phyloP scores from a whole-genome alignment of 495 filamentous ascomycete genomes.

The Penicillium nucicola region DNA sequence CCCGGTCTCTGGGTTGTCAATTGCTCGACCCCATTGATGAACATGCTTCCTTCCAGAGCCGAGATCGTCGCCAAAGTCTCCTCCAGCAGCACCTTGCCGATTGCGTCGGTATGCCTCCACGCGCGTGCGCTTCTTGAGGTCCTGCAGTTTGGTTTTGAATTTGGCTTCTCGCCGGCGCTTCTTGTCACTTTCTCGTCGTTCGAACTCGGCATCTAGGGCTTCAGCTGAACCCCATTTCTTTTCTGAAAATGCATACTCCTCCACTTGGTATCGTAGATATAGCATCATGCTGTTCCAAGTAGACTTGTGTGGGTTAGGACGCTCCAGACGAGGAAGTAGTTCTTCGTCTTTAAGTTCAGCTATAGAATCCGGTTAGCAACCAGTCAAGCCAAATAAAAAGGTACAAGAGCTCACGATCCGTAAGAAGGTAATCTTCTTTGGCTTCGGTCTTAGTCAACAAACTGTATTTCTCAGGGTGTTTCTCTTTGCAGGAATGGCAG shows the following conservation, averaged over 20 bases:
- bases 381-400: background rate
- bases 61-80: slow-evolving; percentile 74
- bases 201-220: slow-evolving; percentile 86
- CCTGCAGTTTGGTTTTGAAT: slow-evolving; percentile 81
- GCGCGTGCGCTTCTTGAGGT: slow-evolving; percentile 88
- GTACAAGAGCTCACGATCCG: slow-evolving; percentile 64
- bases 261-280: slow-evolving; percentile 88
- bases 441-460: slow-evolving; percentile 95
- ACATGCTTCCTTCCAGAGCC: slow-evolving; percentile 68
- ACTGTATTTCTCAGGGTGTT: slow-evolving; percentile 84
- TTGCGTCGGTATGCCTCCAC: slow-evolving; percentile 83
- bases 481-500: slow-evolving; percentile 80
- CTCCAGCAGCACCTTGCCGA: slow-evolving; percentile 49
- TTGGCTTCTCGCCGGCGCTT: slow-evolving; percentile 87
- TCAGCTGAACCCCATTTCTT: slow-evolving; percentile 87
- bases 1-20: slow-evolving; percentile 76
- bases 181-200: slow-evolving; percentile 72
- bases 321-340: slow-evolving; percentile 80
- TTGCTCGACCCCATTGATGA: slow-evolving; percentile 84
- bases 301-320: slow-evolving; percentile 90
- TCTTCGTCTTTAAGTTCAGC: slow-evolving; percentile 83
- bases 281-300: slow-evolving; percentile 99
- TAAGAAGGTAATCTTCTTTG: slow-evolving; percentile 90
- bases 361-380: slow-evolving; percentile 24
- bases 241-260: slow-evolving; percentile 78